Evolutionary conservation across 805 yeast species (phyloP).

Genomic region (Tetrapisispora arboricola): DNA sequence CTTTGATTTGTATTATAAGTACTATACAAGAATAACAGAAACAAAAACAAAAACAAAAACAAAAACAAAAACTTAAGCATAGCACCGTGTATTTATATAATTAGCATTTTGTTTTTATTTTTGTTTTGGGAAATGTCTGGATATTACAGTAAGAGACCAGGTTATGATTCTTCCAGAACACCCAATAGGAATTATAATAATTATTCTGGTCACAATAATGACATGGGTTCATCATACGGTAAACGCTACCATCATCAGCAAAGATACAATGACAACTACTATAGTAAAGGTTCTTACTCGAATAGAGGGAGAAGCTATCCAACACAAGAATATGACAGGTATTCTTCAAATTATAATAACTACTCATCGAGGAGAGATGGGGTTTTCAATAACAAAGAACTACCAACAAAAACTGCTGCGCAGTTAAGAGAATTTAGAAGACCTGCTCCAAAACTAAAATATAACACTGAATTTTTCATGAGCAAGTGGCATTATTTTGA

Average conservation of each 20-base stretch:
- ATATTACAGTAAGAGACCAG: constrained; percentile 27
- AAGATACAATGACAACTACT: not conserved
- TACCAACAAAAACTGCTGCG: not conserved
- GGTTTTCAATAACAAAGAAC: not conserved
- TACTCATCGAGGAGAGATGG: not conserved
- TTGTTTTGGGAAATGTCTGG: constrained; percentile 1
- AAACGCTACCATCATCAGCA: not conserved
- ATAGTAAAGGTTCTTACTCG: not conserved
- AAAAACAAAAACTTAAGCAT: no score
- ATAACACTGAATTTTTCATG: constrained; percentile 14
- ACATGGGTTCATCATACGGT: not conserved
- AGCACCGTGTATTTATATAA: not conserved
- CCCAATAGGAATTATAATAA: not conserved
- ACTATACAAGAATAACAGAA: no score
- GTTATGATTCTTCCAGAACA: constrained; percentile 4
- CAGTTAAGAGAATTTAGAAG: constrained; percentile 5
- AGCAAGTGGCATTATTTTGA: constrained; percentile 26
- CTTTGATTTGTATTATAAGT: no score
- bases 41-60: no score
- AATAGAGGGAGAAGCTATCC: not conserved
- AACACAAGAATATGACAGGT: not conserved
- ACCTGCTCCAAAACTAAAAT: constrained; percentile 17
- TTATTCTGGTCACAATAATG: not conserved
- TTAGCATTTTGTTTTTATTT: not conserved
- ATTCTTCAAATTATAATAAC: not conserved